Evolutionary conservation across 2,329 filamentous ascomycete genomes (phyloP).

Genomic region (Colletotrichum lentis): DNA sequence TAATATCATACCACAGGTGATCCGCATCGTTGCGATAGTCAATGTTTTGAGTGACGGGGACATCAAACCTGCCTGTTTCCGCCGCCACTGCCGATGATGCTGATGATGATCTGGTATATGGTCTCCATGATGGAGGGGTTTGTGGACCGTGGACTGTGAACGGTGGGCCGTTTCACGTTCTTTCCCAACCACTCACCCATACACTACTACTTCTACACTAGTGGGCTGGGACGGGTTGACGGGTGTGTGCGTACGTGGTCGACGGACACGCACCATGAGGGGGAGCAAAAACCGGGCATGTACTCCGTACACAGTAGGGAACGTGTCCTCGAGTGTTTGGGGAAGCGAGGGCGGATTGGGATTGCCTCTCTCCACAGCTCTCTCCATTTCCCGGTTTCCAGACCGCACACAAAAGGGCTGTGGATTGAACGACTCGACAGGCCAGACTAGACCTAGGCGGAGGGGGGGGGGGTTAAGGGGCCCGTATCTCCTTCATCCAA

Average conservation of each 20-base stretch:
- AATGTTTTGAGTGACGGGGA: background rate
- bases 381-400: conserved; percentile 25
- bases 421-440: conserved; percentile 7
- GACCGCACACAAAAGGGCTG: background rate
- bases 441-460: conserved; percentile 19
- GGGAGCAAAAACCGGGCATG: conserved; percentile 12
- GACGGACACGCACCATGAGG: background rate
- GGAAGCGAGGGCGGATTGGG: conserved; percentile 23
- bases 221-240: conserved; percentile 10
- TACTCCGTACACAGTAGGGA: too few relatives aligned
- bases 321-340: conserved; percentile 36
- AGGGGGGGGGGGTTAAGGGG: background rate
- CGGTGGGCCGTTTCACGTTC: background rate
- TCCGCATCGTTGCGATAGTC: background rate
- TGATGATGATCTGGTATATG: background rate
- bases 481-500: conserved; percentile 2
- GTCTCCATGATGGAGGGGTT: conserved; percentile 5
- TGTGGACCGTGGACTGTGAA: background rate
- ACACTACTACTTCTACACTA: conserved; percentile 1
- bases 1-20: conserved; percentile 2
- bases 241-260: conserved; percentile 24
- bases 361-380: conserved; percentile 21
- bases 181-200: background rate
- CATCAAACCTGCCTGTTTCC: background rate
- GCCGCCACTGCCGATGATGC: background rate